These are phyloP conservation scores for Colletotrichum cordylinicola DNA, from an alignment of 2,329 filamentous ascomycete genomes.

Conservation along the genomic window DNA sequence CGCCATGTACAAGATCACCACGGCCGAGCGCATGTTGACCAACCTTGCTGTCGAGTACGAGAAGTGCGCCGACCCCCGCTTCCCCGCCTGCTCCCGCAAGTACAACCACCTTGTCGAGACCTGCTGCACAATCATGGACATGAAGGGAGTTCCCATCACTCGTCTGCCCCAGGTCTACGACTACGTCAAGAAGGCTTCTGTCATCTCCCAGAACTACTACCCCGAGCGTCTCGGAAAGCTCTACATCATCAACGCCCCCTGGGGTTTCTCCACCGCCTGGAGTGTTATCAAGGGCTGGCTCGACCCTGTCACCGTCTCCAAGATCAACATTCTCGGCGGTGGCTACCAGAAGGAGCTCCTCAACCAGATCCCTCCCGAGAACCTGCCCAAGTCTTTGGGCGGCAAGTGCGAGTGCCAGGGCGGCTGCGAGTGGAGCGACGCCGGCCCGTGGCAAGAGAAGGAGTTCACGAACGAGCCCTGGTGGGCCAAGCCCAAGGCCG, in stretches of 20 bases:
- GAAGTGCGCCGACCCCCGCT: conserved; percentile 88
- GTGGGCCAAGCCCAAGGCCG: conserved; percentile 60
- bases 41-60: conserved; percentile 99
- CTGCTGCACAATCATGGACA: conserved; percentile 97
- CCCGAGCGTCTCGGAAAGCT: conserved; percentile 94
- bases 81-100: conserved; percentile 95
- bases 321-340: conserved; percentile 89
- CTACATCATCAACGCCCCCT: conserved; percentile 97
- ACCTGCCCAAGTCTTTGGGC: conserved; percentile 86
- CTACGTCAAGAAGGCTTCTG: conserved; percentile 85
- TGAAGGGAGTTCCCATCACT: conserved; percentile 88
- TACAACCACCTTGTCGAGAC: conserved; percentile 90
- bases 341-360: conserved; percentile 86
- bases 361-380: conserved; percentile 85
- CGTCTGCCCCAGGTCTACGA: conserved; percentile 85
- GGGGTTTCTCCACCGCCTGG: conserved; percentile 91
- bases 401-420: conserved; percentile 82
- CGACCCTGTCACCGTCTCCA: conserved; percentile 93
- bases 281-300: conserved; percentile 89
- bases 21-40: conserved; percentile 89
- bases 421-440: conserved; percentile 86
- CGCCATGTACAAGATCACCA: conserved; percentile 92
- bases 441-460: conserved; percentile 84
- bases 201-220: conserved; percentile 98
- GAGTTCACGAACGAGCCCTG: conserved; percentile 71